Evolutionary conservation across 148 eudicot species (phyloP).

Genomic region (Dysphania ambrosioides): DNA sequence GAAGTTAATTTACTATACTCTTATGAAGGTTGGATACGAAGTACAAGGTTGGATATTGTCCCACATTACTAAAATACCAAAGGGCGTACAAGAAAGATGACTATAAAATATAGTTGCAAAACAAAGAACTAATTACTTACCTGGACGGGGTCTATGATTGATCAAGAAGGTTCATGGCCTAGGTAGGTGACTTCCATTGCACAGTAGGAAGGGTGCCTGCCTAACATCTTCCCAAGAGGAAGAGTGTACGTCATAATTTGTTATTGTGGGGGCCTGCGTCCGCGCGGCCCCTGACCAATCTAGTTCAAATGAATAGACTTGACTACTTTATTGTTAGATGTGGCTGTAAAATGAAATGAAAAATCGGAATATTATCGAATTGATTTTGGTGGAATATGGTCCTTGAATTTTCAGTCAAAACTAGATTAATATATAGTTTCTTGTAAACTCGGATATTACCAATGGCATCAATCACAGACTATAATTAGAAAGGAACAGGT

Average conservation of each 20-base stretch:
- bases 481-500: too few relatives aligned
- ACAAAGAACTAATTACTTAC: conserved; percentile 8
- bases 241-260: conserved; percentile 38
- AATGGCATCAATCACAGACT: too few relatives aligned
- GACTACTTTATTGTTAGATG: too few relatives aligned
- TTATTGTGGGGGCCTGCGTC: conserved; percentile 63
- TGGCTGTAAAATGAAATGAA: too few relatives aligned
- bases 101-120: background rate
- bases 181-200: conserved; percentile 34
- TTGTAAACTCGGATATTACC: too few relatives aligned
- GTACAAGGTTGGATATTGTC: background rate
- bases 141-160: conserved; percentile 34
- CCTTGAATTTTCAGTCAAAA: too few relatives aligned
- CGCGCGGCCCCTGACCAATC: conserved; percentile 49
- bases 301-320: too few relatives aligned
- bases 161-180: conserved; percentile 30
- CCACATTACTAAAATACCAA: background rate
- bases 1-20: too few relatives aligned
- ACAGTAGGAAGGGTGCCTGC: conserved; percentile 25
- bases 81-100: background rate
- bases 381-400: too few relatives aligned
- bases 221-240: conserved; percentile 34
- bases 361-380: too few relatives aligned
- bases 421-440: too few relatives aligned
- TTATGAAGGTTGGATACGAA: background rate